phyloP scores from a whole-genome alignment of 768 basidiomycete species.

The Lanmaoa rubissima region DNA sequence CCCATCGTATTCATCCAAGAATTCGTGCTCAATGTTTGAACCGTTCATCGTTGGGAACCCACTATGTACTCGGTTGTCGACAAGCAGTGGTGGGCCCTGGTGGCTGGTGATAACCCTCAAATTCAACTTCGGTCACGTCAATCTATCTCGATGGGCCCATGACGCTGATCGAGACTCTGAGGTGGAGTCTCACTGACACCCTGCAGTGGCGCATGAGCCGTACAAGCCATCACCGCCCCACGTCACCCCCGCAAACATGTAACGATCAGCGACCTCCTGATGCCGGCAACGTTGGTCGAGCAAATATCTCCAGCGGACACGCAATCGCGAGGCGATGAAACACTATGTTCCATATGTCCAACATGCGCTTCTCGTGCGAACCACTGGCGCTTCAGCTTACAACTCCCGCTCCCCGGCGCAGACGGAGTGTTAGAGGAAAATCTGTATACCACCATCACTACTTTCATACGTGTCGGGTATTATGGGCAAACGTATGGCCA shows the following conservation, averaged over 20 bases:
- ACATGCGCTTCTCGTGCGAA: conserved; percentile 2
- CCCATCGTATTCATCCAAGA: neutral
- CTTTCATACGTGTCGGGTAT: neutral
- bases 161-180: conserved; percentile 7
- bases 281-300: neutral
- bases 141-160: neutral
- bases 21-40: neutral
- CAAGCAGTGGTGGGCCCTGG: no score
- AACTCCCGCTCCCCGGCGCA: neutral
- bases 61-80: no score
- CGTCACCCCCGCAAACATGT: neutral
- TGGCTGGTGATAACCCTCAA: neutral
- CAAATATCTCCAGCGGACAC: neutral
- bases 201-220: neutral
- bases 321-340: conserved; percentile 1
- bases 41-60: neutral
- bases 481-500: neutral
- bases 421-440: neutral
- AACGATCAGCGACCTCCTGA: neutral
- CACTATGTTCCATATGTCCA: neutral
- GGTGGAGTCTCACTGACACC: neutral
- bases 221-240: neutral
- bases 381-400: neutral
- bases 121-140: neutral
- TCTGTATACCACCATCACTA: neutral